Evolutionary conservation across 2,329 filamentous ascomycete genomes (phyloP), one percentile per base, ranked within the genome.

Genomic region (Phyllosticta ampelicida): DNA sequence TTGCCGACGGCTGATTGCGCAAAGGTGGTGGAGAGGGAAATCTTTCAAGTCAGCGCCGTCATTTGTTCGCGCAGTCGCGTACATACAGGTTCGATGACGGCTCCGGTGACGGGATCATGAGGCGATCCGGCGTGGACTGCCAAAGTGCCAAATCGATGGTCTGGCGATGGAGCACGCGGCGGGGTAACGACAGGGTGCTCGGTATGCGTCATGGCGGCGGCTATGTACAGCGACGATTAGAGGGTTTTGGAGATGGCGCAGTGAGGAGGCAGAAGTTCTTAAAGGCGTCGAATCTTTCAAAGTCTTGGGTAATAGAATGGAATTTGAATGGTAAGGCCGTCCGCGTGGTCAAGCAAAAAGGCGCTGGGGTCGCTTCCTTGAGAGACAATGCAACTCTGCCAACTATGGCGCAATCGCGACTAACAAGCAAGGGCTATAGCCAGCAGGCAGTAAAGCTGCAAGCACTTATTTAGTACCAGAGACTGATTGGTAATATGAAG

Each of bases 11-110:
- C 82, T 13, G 84, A 86, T 77, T 99, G 94, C n/a, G 89, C 90
- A 70, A 92, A 99, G 5, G 94, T 99, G 16, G 94, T 97, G 21
- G 91, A 96, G 21, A 99, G 84, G 9, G 92, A 96, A 72, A 99
- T 96, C 79, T 84, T 29, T 28, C 1, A 11, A 30, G 52, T 55
- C 18, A 63, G 58, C 30, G 60, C 3, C 6, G n/a, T 44, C 3
- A 1, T 18, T 16, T 13, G 13, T 44, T 44, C n/a, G 36, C 51
- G 65, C 61, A 48, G 36, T 48, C 53, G 49, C 30, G 50, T 21
- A 49, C 78, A 63, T 70, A 84, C 81, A 66, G 94, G 77, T 75
- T 94, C 90, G 71, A 99, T 99, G 67, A 99, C 94, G 65, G 94
- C 94, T 63, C 94, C 94, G 21, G 92, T 99, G 48, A 83, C 78